These are phyloP conservation scores for Serpula lacrymans DNA, from an alignment of 768 basidiomycete genomes.

Conservation along the genomic window DNA sequence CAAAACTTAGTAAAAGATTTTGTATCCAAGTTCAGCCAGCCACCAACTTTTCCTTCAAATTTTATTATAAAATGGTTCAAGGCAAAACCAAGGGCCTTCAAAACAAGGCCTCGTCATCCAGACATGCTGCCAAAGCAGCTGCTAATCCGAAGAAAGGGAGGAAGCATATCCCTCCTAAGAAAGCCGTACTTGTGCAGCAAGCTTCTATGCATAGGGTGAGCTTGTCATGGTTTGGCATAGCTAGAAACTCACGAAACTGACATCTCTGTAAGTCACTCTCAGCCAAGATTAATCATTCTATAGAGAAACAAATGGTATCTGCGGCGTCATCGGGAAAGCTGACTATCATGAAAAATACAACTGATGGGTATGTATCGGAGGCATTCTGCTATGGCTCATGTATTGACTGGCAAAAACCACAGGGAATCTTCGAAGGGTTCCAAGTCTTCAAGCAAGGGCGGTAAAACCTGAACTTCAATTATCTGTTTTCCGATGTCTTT, in stretches of 20 bases:
- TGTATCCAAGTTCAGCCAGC: no score
- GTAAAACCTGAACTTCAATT: no score
- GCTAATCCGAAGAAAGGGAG: slow-evolving; percentile 78
- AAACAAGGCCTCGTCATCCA: slow-evolving; percentile 47
- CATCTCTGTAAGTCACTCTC: slow-evolving; percentile 60
- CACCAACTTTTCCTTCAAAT: no score
- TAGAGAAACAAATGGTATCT: slow-evolving; percentile 87
- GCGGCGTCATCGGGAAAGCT: slow-evolving; percentile 88
- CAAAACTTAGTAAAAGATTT: no score
- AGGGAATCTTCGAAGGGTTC: no score
- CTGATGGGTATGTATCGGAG: slow-evolving; percentile 27
- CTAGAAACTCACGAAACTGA: slow-evolving; percentile 1
- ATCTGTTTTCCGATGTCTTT: no score
- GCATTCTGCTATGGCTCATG: no score
- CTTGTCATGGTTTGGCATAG: slow-evolving; percentile 5
- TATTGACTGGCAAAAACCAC: no score
- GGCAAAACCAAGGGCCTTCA: slow-evolving; percentile 81
- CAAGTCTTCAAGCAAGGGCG: no score
- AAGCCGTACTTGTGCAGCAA: slow-evolving; percentile 65
- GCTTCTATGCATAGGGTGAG: slow-evolving; percentile 75
- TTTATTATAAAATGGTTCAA: slow-evolving; percentile 60
- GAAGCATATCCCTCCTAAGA: slow-evolving; percentile 79
- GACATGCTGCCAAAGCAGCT: slow-evolving; percentile 64
- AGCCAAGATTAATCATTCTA: slow-evolving; percentile 88
- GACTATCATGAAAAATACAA: slow-evolving; percentile 83